Percentiles rank a stretch among this genome's conserved stretches.
Evolutionary conservation across 352 stramenopile genomes (phyloP).

Genomic region (Globisporangium takayamanum): DNA sequence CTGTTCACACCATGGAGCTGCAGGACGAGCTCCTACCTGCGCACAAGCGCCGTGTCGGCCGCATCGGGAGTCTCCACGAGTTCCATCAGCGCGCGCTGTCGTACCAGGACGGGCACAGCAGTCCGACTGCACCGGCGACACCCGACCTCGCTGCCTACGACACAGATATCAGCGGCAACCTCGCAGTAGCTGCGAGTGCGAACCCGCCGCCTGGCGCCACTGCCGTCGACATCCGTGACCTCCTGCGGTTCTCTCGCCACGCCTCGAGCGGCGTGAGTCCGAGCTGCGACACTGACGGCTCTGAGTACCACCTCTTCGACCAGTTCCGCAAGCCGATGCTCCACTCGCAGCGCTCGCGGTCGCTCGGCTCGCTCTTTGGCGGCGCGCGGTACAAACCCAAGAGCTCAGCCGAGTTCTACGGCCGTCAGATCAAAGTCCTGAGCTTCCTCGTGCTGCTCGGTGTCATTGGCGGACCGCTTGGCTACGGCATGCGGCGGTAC

Average conservation of each 20-base stretch:
- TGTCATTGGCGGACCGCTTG: conserved; percentile 71
- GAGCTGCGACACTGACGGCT: conserved; percentile 14
- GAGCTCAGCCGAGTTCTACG: conserved; percentile 42
- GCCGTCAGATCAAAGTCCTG: conserved; percentile 59
- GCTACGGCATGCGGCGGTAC: conserved; percentile 54
- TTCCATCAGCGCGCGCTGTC: conserved; percentile 75
- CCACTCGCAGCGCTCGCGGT: conserved; percentile 37
- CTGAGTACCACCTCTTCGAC: conserved; percentile 26
- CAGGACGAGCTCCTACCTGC: conserved; percentile 44
- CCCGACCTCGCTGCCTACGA: conserved; percentile 17
- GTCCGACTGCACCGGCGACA: conserved; percentile 4
- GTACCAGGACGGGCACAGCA: conserved; percentile 30
- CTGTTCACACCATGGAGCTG: conserved; percentile 4
- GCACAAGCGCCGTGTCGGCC: conserved; percentile 59
- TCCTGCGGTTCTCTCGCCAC: conserved; percentile 13
- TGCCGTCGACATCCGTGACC: conserved; percentile 14
- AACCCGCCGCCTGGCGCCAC: neutral
- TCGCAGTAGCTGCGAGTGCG: neutral
- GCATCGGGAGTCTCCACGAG: conserved; percentile 73
- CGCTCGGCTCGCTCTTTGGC: conserved; percentile 58
- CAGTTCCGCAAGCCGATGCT: conserved; percentile 10
- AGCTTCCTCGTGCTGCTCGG: conserved; percentile 76
- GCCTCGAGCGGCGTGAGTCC: conserved; percentile 11
- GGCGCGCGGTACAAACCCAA: conserved; percentile 32
- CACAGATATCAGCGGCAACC: neutral